Evolutionary conservation across 2,329 filamentous ascomycete genomes (phyloP), one percentile per base, ranked within the genome.

Genomic region (Hypoxylon sp.): DNA sequence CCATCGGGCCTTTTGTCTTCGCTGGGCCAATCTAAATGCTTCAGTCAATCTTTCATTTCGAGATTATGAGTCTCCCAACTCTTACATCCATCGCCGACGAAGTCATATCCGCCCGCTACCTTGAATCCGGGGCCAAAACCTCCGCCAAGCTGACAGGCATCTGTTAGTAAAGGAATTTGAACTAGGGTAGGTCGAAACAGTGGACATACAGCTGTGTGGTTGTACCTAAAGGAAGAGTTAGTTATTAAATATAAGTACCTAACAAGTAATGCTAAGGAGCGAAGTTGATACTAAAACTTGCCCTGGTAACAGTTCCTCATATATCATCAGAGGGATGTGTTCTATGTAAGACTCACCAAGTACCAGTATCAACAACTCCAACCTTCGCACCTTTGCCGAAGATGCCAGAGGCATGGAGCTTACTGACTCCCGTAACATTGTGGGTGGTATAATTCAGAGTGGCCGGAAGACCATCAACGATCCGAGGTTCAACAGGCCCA

Each of bases 111-210:
- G 17, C 68, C 68, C 6, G 59, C 65, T 21, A 72, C 58, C 23
- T 71, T 72, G 60, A 60, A 71, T n/a, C 65, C 65, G 2, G 65
- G 57, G 10, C 68, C 70, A 32, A 72, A 61, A 17, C 70, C 65
- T 14, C 70, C 70, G 14, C 70, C 70, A 21, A 72, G 68, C 61
- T 63, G 30, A 10, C 10, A 30, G 3, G 6, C 28, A 10, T 13
- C 21, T 34, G 34, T 67, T 32, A 67, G 59, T 52, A 46, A 46
- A 25, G 50, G 25, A 25, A 17, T 32, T 32, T 19, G 13, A 48
- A n/a, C 34, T 36, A 17, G 38, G 14, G 17, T 10, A 59, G 11
- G 19, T 17, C 7, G n/a, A 10, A n/a, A 13, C 14, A 19, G 46
- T n/a, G 36, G 14, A 58, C 62, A 17, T 43, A 61, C 51, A 28